Base-by-base conservation (phyloP, 2,329 filamentous ascomycete genomes). In the Thielaviopsis populi region DNA sequence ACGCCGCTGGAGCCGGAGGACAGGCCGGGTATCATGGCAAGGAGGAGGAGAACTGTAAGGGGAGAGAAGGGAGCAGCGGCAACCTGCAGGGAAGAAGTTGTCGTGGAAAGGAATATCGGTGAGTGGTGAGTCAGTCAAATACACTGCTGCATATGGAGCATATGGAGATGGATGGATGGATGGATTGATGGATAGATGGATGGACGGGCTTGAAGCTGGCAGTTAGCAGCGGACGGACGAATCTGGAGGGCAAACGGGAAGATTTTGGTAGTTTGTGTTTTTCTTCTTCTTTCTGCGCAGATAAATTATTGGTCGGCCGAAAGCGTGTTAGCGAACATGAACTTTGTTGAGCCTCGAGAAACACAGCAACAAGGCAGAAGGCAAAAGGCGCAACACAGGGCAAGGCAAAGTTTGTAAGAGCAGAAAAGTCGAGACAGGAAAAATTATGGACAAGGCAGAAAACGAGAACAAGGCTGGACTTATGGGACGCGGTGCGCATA, bases 1-100 rank as follows among this genome's bases (percentile, higher is more conserved):
- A 30, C 5, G 19, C 42, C 27, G 17, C 33, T 17, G 30, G 54
- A 59, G n/a, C 67, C 64, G 22, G 69, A 67, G 10, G 68, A 67
- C 8, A 71, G 67, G 10, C 70, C 70, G 3, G 70, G 70, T n/a
- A 71, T 71, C 56, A 68, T 68, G 19, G 59, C 67, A 15, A 15
- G n/a, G 30, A 54, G n/a, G 42, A 50, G 33, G 61, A 3, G 24
- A 50, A 42, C 30, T 53, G 22, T 50, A 37, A 50, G 43, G 56
- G 61, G 5, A 24, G 50, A 11, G 1, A n/a, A 33, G 17, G 30
- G 33, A 10, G 53, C n/a, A 56, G 53, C n/a, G 17, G 53, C 53
- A 33, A 30, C 10, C 53, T 56, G 53, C 53, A 56, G 27, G 53
- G 53, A 56, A 33, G 17, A 6, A 37, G 30, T 37, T 37, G 53